Conservation (phyloP, 2,329 filamentous ascomycete species). For the Alternaria sp. region DNA sequence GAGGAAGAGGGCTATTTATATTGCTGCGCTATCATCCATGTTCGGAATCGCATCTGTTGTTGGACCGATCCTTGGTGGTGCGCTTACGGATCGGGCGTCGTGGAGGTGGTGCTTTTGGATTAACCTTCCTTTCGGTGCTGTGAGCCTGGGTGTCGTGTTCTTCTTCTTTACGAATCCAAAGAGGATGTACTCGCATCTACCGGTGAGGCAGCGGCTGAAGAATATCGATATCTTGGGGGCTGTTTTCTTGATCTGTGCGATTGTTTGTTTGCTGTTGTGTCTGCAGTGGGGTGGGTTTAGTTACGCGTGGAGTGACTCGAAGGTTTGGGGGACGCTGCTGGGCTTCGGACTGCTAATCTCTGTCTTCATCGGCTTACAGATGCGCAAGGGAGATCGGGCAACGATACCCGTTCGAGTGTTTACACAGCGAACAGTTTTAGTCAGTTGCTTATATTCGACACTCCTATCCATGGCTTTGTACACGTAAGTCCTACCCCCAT, state of each 20-base stretch:
- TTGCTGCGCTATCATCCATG: conserved; percentile 46
- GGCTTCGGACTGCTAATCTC: conserved; percentile 56
- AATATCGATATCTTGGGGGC: conserved; percentile 47
- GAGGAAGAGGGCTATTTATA: conserved; percentile 52
- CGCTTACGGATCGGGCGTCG: conserved; percentile 47
- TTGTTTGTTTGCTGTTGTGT: conserved; percentile 43
- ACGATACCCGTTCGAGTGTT: conserved; percentile 44
- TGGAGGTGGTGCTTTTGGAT: conserved; percentile 53
- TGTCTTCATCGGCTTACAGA: conserved; percentile 50
- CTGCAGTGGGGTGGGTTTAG: conserved; percentile 52
- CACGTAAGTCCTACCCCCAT: conserved; percentile 27
- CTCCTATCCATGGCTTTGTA: conserved; percentile 49
- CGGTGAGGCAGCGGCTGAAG: conserved; percentile 43
- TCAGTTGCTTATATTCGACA: conserved; percentile 43
- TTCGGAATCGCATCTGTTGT: conserved; percentile 51
- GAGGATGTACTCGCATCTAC: conserved; percentile 33
- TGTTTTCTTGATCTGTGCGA: conserved; percentile 41
- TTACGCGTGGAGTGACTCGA: conserved; percentile 56
- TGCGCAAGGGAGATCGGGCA: conserved; percentile 37
- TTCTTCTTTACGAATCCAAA: conserved; percentile 43
- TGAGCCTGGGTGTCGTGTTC: conserved; percentile 41
- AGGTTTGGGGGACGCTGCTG: conserved; percentile 59
- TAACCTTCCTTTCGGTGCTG: conserved; percentile 54
- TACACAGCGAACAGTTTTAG: conserved; percentile 44
- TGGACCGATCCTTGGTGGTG: conserved; percentile 53